A percentile compares a stretch with the other conserved stretches of the same genome.
These are phyloP conservation scores for Apophysomyces trapeziformis DNA, from an alignment of 371 early-diverging fungal genomes.

Conservation along the genomic window DNA sequence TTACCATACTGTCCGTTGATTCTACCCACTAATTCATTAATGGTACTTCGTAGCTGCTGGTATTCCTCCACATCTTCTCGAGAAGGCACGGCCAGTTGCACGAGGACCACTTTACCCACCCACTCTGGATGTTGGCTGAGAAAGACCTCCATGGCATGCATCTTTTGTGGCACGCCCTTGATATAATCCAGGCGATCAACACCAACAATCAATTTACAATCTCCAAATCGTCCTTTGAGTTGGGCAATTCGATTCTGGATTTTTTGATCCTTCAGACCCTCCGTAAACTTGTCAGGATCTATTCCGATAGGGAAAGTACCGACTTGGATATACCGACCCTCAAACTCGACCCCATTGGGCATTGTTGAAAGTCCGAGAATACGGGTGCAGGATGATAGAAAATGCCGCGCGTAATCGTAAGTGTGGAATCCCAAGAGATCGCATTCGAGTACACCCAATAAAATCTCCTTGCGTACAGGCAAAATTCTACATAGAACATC, in stretches of 20 bases:
- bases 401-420: constrained; percentile 99
- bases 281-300: constrained; percentile 93
- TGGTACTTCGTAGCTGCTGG: constrained; percentile 85
- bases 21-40: constrained; percentile 95
- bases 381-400: constrained; percentile 94
- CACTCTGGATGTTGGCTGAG: constrained; percentile 92
- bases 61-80: constrained; percentile 98
- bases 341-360: constrained; percentile 92
- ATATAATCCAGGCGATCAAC: constrained; percentile 99
- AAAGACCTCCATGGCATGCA: constrained; percentile 96
- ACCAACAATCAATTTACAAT: constrained; percentile 93
- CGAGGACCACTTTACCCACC: constrained; percentile 92
- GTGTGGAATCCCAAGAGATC: constrained; percentile 99
- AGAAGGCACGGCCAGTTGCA: constrained; percentile 99
- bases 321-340: constrained; percentile 88
- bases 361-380: constrained; percentile 90
- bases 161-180: constrained; percentile 99
- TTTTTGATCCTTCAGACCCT: constrained; percentile 72
- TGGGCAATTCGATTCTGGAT: constrained; percentile 78
- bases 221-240: constrained; percentile 86
- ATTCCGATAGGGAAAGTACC: constrained; percentile 99
- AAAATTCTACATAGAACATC: constrained; percentile 60
- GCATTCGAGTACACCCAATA: constrained; percentile 88
- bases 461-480: constrained; percentile 90
- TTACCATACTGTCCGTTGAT: constrained; percentile 92